Conservation (phyloP, 805 yeast genomes). For the Candida endomychidarum region DNA sequence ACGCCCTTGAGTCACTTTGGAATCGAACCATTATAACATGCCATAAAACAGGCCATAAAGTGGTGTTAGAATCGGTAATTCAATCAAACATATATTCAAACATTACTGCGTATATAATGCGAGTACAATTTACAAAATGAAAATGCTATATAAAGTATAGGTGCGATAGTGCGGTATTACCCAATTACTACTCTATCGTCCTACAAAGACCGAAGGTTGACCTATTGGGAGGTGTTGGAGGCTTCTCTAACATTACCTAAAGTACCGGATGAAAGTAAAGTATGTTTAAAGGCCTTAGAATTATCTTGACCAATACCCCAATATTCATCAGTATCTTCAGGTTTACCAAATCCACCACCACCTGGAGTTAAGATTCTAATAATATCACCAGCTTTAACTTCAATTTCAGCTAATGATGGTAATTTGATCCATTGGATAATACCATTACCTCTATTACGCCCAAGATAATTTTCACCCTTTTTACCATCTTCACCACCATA, state of each 20-base stretch:
- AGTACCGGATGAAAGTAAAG: conserved; percentile 19
- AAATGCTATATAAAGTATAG: too few species aligned
- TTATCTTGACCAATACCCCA: conserved; percentile 14
- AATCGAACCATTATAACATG: background rate
- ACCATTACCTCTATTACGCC: conserved; percentile 28
- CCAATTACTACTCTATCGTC: too few species aligned
- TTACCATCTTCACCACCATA: conserved; percentile 29
- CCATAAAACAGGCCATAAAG: too few species aligned
- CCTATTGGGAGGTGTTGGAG: conserved; percentile 23
- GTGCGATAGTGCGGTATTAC: too few species aligned
- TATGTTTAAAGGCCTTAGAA: background rate
- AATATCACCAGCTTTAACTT: conserved; percentile 62
- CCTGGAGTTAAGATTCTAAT: conserved; percentile 74
- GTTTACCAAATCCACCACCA: conserved; percentile 75
- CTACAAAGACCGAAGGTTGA: background rate
- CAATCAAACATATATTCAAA: too few species aligned
- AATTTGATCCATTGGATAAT: conserved; percentile 23
- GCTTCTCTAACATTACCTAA: conserved; percentile 22
- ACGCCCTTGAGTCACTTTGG: too few species aligned
- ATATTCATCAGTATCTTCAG: conserved; percentile 17
- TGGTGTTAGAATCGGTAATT: too few species aligned
- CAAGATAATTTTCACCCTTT: conserved; percentile 40
- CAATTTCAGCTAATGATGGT: conserved; percentile 67
- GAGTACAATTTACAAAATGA: too few species aligned
- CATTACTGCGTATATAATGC: too few species aligned